These are phyloP conservation scores for Solanum gracilifrons DNA, from an alignment of 257 asterid species.

Conservation along the genomic window DNA sequence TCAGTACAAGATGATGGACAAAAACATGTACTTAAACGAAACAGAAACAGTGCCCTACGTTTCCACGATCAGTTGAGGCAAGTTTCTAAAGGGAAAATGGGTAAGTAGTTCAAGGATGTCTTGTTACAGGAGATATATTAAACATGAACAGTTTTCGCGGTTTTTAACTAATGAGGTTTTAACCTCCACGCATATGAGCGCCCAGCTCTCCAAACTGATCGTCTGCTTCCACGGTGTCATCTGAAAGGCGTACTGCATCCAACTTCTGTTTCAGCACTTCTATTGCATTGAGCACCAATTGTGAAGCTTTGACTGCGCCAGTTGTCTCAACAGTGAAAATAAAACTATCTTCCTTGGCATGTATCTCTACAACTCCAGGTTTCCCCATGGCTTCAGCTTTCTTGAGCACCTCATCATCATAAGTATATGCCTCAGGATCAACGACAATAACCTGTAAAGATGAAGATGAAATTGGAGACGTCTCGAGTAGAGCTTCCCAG, in stretches of 20 bases:
- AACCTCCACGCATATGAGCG: conserved; percentile 98
- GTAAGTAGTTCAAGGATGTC: background rate
- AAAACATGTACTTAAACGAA: background rate
- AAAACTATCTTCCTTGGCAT: conserved; percentile 86
- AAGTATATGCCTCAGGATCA: conserved; percentile 84
- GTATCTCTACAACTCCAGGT: conserved; percentile 75
- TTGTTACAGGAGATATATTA: background rate
- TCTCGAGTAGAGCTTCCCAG: background rate
- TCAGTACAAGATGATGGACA: background rate
- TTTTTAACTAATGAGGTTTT: conserved; percentile 2
- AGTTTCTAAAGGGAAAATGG: background rate
- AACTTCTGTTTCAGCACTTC: conserved; percentile 81
- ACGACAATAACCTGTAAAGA: conserved; percentile 47
- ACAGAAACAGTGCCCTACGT: background rate
- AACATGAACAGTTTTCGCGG: background rate
- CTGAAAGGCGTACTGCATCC: conserved; percentile 91
- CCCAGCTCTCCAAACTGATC: conserved; percentile 98
- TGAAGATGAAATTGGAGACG: background rate
- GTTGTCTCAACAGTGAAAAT: conserved; percentile 89
- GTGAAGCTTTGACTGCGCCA: conserved; percentile 86
- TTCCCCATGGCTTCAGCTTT: conserved; percentile 82
- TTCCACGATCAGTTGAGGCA: background rate
- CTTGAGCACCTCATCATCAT: conserved; percentile 91
- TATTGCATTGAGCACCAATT: conserved; percentile 72
- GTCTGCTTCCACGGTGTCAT: conserved; percentile 95